Evolutionary conservation across 2,329 filamentous ascomycete species (phyloP), one percentile per base, ranked within the genome.

Genomic region (Xylariomycetidae sp.): DNA sequence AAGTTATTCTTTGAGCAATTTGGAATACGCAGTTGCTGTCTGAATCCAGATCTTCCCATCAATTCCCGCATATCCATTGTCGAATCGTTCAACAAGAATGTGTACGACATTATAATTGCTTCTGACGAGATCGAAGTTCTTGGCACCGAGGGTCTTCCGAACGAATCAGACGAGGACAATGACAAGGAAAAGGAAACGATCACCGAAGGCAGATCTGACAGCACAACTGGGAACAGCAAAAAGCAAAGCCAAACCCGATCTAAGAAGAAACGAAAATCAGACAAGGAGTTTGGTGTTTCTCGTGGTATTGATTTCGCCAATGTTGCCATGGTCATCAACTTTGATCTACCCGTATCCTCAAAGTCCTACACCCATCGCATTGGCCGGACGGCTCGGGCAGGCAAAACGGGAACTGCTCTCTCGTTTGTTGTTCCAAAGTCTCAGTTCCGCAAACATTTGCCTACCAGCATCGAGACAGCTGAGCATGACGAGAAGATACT

Each of bases 1-100:
- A 96, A 96, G 63, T 73, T 98, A 6, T 98, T 92, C 56, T 76
- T 98, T 33, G 92, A 98, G 61, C 92, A 98, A 56, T 98, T 98
- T 54, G 89, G 88, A 29, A 90, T 96, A 55, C 84, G 88, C 57
- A 90, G 86, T 51, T 94, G 87, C 61, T 86, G 96, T 17, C 67
- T 98, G 25, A 98, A 98, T 64, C 92, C 88, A 1, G 90, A 98
- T 56, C 65, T 98, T 22, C 92, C 92, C 0, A 82, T 97, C 45
- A 96, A 96, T 53, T 92, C 86, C 2, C 75, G 92, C 39, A 80
- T 96, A 25, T 90, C 98, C 56, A 88, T 95, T 2, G 90, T 98
- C 3, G 85, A 97, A 51, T 88, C 97, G 58, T 98, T 98, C 65
- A 98, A 97, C 67, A 85, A 86, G 62, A 86, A 87, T 33, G 81